A percentile compares a stretch with the other conserved stretches of the same genome.
These are phyloP conservation scores for Aotearoamyces nothofagi DNA, from an alignment of 2,329 filamentous ascomycete genomes.

Conservation along the genomic window DNA sequence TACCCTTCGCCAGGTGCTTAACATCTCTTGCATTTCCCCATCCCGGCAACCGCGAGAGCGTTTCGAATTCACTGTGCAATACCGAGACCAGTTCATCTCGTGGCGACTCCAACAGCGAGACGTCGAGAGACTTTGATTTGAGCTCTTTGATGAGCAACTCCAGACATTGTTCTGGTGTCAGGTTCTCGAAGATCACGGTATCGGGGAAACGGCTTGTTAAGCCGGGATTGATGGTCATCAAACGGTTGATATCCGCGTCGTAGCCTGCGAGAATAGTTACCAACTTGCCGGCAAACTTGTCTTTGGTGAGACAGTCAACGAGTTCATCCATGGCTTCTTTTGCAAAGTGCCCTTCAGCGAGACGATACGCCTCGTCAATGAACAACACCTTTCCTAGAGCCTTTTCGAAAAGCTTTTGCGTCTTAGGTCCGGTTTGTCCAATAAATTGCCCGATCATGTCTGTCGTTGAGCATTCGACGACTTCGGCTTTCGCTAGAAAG, in stretches of 20 bases:
- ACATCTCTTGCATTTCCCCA: slow-evolving; percentile 40
- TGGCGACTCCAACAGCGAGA: neutral
- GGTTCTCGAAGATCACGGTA: slow-evolving; percentile 25
- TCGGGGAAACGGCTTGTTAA: slow-evolving; percentile 39
- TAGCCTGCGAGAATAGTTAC: slow-evolving; percentile 44
- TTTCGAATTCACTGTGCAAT: slow-evolving; percentile 19
- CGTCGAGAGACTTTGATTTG: slow-evolving; percentile 8
- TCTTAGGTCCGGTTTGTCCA: slow-evolving; percentile 56
- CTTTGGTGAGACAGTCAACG: slow-evolving; percentile 29
- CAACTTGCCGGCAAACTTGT: slow-evolving; percentile 31
- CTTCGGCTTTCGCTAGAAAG: slow-evolving; percentile 41
- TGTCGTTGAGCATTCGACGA: slow-evolving; percentile 50
- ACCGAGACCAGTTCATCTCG: neutral
- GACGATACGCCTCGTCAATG: slow-evolving; percentile 42
- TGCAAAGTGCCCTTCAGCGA: slow-evolving; percentile 31
- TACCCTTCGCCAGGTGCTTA: slow-evolving; percentile 27
- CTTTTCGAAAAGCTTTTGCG: slow-evolving; percentile 37
- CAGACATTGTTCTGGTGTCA: slow-evolving; percentile 22
- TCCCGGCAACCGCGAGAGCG: slow-evolving; percentile 22
- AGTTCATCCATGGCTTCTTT: slow-evolving; percentile 63
- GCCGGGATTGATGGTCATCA: slow-evolving; percentile 35
- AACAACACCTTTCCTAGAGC: slow-evolving; percentile 38
- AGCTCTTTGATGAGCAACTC: slow-evolving; percentile 22
- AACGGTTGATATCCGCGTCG: slow-evolving; percentile 34
- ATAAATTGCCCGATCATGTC: slow-evolving; percentile 55